Evolutionary conservation across 148 eudicot genomes (phyloP).

Genomic region (Vaccinium darrowii): DNA sequence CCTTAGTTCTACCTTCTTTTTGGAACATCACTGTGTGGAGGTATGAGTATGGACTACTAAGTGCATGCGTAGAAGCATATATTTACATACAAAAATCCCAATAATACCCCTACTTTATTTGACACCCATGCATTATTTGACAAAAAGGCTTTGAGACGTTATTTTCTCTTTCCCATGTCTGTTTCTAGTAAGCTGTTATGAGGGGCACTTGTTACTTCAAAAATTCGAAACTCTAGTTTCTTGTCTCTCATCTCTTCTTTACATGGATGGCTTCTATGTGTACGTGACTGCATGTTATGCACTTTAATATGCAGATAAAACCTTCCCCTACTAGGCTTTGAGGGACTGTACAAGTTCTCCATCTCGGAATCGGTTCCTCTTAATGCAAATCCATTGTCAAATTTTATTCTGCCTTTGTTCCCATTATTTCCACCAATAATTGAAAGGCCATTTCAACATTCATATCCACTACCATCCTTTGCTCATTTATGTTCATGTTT

Average conservation of each 20-base stretch:
- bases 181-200: conserved; percentile 39
- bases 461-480: conserved; percentile 19
- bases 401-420: conserved; percentile 19
- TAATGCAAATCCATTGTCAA: conserved; percentile 29
- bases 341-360: background rate
- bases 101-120: conserved; percentile 25
- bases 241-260: conserved; percentile 18
- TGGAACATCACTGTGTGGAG: conserved; percentile 8
- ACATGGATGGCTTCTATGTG: conserved; percentile 20
- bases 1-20: background rate
- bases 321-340: conserved; percentile 20
- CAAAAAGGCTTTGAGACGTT: conserved; percentile 19
- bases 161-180: conserved; percentile 40
- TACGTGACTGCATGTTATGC: conserved; percentile 7
- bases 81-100: conserved; percentile 1
- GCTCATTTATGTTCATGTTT: background rate
- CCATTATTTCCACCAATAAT: conserved; percentile 33
- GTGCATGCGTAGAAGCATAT: conserved; percentile 21
- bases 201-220: conserved; percentile 40
- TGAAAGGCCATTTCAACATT: conserved; percentile 32
- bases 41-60: background rate
- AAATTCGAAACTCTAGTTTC: conserved; percentile 15
- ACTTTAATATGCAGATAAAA: conserved; percentile 17
- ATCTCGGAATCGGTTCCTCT: conserved; percentile 32
- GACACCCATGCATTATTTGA: conserved; percentile 43